Evolutionary conservation across 2,329 filamentous ascomycete genomes (phyloP), one percentile per base, ranked within the genome.

Genomic region (Colletotrichum camelliae): DNA sequence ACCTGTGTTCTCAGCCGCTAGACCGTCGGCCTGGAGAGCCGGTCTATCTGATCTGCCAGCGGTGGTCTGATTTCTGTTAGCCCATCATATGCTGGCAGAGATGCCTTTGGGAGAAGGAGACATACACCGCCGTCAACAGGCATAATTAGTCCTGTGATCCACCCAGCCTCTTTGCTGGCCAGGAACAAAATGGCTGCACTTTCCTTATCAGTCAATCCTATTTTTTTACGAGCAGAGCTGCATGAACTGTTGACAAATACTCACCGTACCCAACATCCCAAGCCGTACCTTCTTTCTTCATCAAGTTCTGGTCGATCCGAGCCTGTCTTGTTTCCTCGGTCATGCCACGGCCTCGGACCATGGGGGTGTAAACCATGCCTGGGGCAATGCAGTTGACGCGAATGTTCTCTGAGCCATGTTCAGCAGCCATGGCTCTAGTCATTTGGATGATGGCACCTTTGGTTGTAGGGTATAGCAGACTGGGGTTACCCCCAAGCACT

Each of bases 401-500:
- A 21, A 89, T 88, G 5, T 85, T 85, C 3, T 87, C 82, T 24
- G 78, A 72, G 5, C 83, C 88, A 77, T 89, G 88, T 37, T 89
- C 86, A 2, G 87, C 86, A 1, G 88, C 88, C 88, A 90, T 89
- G 2, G 88, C 86, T 2, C 87, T 79, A 1, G 88, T 89, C 88
- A 90, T 89, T 29, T 89, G 87, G 4, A 89, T 83, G 2, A 89
- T 85, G 0, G 87, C 87, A 1, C 87, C 87, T 74, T 89, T 89
- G 75, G 83, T 85, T 0, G 87, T 88, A 8, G 87, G 87, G 61
- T 89, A 89, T 2, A 88, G 78, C 5, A 89, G 77, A 75, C 85
- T 83, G 2, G 86, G 86, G 37, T 84, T 87, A 1, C 87, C 87
- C 0, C 88, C 87, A 2, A 72, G 62, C 4, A 72, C 69, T 72